phyloP scores from a whole-genome alignment of 2,329 filamentous ascomycete species.

The Sporothrix sp. region DNA sequence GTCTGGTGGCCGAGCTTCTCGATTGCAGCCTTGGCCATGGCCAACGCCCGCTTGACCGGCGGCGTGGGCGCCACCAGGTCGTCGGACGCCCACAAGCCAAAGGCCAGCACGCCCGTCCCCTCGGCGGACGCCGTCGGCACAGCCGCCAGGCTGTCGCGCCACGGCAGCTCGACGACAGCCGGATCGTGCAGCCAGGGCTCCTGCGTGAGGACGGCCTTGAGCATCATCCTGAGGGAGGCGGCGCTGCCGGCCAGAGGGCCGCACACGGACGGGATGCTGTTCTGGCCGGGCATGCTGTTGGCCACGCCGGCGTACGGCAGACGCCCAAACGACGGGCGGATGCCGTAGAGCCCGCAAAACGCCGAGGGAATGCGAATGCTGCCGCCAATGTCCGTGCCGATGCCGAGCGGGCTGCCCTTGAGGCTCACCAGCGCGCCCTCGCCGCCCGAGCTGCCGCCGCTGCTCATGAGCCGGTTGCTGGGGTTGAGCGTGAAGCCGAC shows the following conservation, averaged over 20 bases:
- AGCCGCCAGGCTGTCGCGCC: slow-evolving; percentile 36
- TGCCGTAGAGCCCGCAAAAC: slow-evolving; percentile 24
- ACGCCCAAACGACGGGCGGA: slow-evolving; percentile 23
- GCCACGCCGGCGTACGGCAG: slow-evolving; percentile 18
- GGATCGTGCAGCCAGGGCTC: slow-evolving; percentile 60
- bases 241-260: slow-evolving; percentile 49
- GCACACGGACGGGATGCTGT: slow-evolving; percentile 46
- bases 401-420: slow-evolving; percentile 25
- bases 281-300: slow-evolving; percentile 42
- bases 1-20: slow-evolving; percentile 43
- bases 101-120: slow-evolving; percentile 32
- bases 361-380: slow-evolving; percentile 22
- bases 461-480: slow-evolving; percentile 24
- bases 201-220: slow-evolving; percentile 45
- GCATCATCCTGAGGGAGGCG: slow-evolving; percentile 40
- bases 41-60: slow-evolving; percentile 45
- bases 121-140: not conserved
- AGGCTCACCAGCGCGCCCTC: slow-evolving; percentile 28
- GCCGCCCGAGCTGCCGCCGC: slow-evolving; percentile 30
- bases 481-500: slow-evolving; percentile 28
- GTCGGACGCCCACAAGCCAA: slow-evolving; percentile 46
- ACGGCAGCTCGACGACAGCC: slow-evolving; percentile 54
- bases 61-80: slow-evolving; percentile 42
- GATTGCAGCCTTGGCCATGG: slow-evolving; percentile 39
- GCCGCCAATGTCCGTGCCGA: slow-evolving; percentile 29